A percentile compares a stretch with the other conserved stretches of the same genome.
Conservation (phyloP, 2,329 filamentous ascomycete genomes). For the Botrytis fabae region DNA sequence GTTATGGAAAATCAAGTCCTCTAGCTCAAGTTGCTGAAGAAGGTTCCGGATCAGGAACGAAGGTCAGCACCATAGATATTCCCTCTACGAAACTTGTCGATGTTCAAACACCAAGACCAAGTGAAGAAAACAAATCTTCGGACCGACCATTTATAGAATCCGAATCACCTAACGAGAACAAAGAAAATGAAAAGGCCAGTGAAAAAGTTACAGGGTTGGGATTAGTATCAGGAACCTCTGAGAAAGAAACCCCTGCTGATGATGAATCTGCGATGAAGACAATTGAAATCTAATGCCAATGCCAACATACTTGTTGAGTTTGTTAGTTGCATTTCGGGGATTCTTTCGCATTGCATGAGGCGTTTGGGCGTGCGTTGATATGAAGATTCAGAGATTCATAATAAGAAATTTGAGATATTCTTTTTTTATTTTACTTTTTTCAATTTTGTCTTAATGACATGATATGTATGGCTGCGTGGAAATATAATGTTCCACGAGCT, state of each 20-base stretch:
- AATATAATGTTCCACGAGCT: neutral
- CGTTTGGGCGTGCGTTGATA: conserved; percentile 16
- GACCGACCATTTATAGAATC: conserved; percentile 36
- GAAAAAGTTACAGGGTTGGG: conserved; percentile 28
- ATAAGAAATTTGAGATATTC: conserved; percentile 15
- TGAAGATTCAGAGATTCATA: conserved; percentile 14
- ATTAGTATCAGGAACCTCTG: conserved; percentile 32
- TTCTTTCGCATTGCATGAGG: conserved; percentile 21
- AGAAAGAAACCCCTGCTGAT: conserved; percentile 39
- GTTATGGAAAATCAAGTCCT: conserved; percentile 68
- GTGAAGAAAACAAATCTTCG: conserved; percentile 37
- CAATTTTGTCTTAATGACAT: conserved; percentile 12
- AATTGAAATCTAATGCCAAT: conserved; percentile 40
- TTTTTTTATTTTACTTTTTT: neutral
- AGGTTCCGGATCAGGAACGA: conserved; percentile 34
- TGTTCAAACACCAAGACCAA: conserved; percentile 40
- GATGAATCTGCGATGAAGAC: conserved; percentile 42
- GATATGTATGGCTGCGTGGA: conserved; percentile 3
- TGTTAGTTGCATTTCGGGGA: conserved; percentile 12
- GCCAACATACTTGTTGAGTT: conserved; percentile 9
- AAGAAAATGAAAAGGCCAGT: conserved; percentile 36
- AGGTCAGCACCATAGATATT: conserved; percentile 33
- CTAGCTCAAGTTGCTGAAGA: conserved; percentile 77
- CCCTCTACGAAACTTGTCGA: conserved; percentile 40
- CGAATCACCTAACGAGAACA: conserved; percentile 34